Evolutionary conservation across 176 grass and related monocot species (phyloP).

Genomic region (Musa schizocarpa): DNA sequence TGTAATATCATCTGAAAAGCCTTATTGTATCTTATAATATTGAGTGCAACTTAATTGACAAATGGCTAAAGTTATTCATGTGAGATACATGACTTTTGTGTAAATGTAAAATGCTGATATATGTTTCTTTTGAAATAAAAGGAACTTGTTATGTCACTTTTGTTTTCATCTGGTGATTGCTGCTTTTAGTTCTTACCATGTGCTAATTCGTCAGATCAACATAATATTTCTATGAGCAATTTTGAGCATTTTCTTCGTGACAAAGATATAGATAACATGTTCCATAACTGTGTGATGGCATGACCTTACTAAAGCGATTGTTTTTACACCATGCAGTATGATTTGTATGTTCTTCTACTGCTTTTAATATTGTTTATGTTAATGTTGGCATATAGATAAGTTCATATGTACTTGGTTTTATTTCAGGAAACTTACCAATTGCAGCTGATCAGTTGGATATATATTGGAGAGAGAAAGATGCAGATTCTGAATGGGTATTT

Average conservation of each 20-base stretch:
- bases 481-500: conserved; percentile 90
- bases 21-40: not conserved
- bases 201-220: not conserved
- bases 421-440: conserved; percentile 40
- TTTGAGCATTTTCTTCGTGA: not conserved
- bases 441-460: conserved; percentile 57
- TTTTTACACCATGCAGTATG: not conserved
- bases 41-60: too few relatives aligned
- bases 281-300: not conserved
- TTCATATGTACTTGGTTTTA: conserved; percentile 2
- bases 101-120: too few relatives aligned
- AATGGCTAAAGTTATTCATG: too few relatives aligned
- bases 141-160: too few relatives aligned
- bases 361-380: not conserved
- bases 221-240: not conserved
- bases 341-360: not conserved
- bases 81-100: too few relatives aligned
- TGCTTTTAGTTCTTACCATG: too few relatives aligned
- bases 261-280: not conserved
- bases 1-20: not conserved
- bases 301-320: not conserved
- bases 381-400: not conserved
- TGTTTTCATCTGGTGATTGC: too few relatives aligned
- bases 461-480: conserved; percentile 91
- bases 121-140: too few relatives aligned